These are phyloP conservation scores for Nicotiana attenuata DNA, from an alignment of 257 asterid species.

Conservation along the genomic window DNA sequence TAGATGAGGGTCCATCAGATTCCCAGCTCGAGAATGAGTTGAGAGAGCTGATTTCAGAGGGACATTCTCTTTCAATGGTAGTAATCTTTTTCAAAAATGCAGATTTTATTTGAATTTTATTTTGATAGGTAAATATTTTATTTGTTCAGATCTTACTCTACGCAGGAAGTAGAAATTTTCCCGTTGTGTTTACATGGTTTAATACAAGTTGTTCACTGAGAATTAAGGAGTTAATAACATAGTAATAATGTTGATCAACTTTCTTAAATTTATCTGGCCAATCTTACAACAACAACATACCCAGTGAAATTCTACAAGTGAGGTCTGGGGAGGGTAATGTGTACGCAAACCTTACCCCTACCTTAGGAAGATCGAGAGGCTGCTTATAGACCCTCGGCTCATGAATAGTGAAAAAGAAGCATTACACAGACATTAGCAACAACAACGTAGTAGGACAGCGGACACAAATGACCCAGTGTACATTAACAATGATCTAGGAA, in stretches of 20 bases:
- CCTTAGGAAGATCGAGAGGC: too few relatives aligned
- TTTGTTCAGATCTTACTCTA: background rate
- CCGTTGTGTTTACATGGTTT: background rate
- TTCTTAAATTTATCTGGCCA: background rate
- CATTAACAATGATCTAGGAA: too few relatives aligned
- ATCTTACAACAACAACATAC: background rate
- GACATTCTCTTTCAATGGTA: conserved; percentile 87
- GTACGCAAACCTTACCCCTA: too few relatives aligned
- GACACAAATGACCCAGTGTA: too few relatives aligned
- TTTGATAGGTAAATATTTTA: too few relatives aligned
- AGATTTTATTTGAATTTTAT: background rate
- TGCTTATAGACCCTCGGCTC: too few relatives aligned
- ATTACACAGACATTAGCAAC: too few relatives aligned
- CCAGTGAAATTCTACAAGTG: too few relatives aligned
- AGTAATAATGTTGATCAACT: background rate
- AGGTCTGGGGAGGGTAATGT: too few relatives aligned
- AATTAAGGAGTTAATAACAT: background rate
- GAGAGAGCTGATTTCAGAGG: conserved; percentile 59
- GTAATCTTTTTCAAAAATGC: background rate
- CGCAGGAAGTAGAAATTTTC: background rate
- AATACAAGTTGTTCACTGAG: background rate
- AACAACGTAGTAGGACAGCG: too few relatives aligned
- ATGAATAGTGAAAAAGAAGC: too few relatives aligned
- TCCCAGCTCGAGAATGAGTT: conserved; percentile 73
- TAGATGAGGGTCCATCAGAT: conserved; percentile 54